Conservation (phyloP, 129 eudicot genomes). For the Chrysanthemum seticuspe region DNA sequence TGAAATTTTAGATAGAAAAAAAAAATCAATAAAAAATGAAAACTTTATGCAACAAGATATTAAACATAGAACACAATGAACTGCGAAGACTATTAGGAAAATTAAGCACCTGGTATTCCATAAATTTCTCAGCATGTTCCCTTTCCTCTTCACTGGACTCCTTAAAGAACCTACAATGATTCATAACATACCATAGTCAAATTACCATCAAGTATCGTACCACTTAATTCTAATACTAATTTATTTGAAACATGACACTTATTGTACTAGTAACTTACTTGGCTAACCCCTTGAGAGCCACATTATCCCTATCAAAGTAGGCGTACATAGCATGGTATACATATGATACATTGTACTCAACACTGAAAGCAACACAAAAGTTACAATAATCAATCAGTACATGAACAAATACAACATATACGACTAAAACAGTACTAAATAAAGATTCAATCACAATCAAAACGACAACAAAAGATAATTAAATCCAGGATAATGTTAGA, state of each 20-base stretch:
- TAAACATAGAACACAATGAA: slow-evolving; percentile 1
- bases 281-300: slow-evolving; percentile 92
- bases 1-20: neutral
- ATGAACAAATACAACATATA: slow-evolving; percentile 18
- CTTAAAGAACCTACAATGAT: slow-evolving; percentile 64
- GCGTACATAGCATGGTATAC: slow-evolving; percentile 96
- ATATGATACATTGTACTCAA: slow-evolving; percentile 92
- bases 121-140: slow-evolving; percentile 87
- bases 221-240: neutral
- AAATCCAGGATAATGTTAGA: neutral
- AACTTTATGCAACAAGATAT: neutral
- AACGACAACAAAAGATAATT: neutral
- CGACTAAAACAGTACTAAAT: neutral
- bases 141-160: slow-evolving; percentile 94
- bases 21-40: neutral
- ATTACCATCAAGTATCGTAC: neutral
- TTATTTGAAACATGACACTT: neutral
- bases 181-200: neutral
- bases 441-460: slow-evolving; percentile 9
- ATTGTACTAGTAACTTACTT: slow-evolving; percentile 45
- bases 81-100: neutral
- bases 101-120: slow-evolving; percentile 88
- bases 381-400: neutral
- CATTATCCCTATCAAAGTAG: slow-evolving; percentile 91
- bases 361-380: slow-evolving; percentile 49